These are phyloP conservation scores for Fusarium sp. DNA, from an alignment of 2,329 filamentous ascomycete genomes.

Conservation along the genomic window DNA sequence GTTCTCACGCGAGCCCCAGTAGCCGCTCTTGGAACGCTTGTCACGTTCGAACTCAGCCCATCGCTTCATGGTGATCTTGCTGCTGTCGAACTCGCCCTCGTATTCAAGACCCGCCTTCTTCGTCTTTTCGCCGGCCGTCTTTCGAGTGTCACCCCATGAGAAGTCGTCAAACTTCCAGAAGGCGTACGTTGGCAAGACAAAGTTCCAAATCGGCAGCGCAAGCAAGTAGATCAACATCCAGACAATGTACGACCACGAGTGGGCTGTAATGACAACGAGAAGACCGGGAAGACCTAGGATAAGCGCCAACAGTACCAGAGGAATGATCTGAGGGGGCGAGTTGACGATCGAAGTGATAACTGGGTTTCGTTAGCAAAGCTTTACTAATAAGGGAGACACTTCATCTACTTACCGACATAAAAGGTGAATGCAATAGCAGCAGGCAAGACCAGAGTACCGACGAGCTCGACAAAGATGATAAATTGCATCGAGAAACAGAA, in stretches of 20 bases:
- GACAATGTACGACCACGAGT: slow-evolving; percentile 90
- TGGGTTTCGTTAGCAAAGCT: slow-evolving; percentile 53
- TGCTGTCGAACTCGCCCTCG: slow-evolving; percentile 97
- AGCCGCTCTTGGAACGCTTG: slow-evolving; percentile 65
- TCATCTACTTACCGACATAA: slow-evolving; percentile 83
- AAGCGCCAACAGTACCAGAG: slow-evolving; percentile 87
- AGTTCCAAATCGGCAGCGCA: slow-evolving; percentile 97
- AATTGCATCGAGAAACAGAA: slow-evolving; percentile 99
- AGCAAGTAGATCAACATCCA: slow-evolving; percentile 98
- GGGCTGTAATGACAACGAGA: slow-evolving; percentile 92
- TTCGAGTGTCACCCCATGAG: slow-evolving; percentile 97
- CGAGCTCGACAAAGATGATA: slow-evolving; percentile 93
- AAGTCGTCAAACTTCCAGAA: slow-evolving; percentile 99
- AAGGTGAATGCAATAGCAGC: slow-evolving; percentile 98
- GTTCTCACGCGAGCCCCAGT: slow-evolving; percentile 69
- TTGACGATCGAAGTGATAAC: slow-evolving; percentile 89
- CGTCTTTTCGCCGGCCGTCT: slow-evolving; percentile 91
- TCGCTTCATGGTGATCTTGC: slow-evolving; percentile 99
- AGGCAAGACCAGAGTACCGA: slow-evolving; percentile 94
- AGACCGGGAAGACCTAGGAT: slow-evolving; percentile 95
- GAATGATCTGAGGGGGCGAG: slow-evolving; percentile 86
- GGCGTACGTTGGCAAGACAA: slow-evolving; percentile 91
- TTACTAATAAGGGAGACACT: background rate
- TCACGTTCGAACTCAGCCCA: slow-evolving; percentile 96
- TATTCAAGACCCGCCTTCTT: slow-evolving; percentile 90